Percentiles rank a stretch among this genome's conserved stretches.
These are phyloP conservation scores for Chrysoporthe austroafricana DNA, from an alignment of 2,329 filamentous ascomycete genomes.

Conservation along the genomic window DNA sequence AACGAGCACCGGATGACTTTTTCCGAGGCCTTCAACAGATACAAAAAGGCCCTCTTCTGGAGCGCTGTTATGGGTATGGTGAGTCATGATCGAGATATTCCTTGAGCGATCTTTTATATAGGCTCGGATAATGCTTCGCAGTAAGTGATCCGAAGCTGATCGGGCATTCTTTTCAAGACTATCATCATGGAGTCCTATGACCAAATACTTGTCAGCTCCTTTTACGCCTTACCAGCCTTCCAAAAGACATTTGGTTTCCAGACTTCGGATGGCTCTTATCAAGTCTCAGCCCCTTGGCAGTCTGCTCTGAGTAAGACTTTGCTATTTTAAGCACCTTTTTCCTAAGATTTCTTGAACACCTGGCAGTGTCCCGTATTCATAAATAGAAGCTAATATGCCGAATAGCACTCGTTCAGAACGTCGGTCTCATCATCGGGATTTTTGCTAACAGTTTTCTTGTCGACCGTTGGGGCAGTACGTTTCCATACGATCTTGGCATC, in stretches of 20 bases:
- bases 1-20: constrained; percentile 12
- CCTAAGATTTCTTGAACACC: not conserved
- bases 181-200: constrained; percentile 41
- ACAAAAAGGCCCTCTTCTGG: constrained; percentile 34
- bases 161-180: constrained; percentile 36
- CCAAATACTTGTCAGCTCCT: constrained; percentile 39
- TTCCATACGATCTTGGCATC: not conserved
- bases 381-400: not conserved
- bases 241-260: constrained; percentile 36
- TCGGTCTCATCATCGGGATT: constrained; percentile 14
- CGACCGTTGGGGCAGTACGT: constrained; percentile 13
- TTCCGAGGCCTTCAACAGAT: not conserved
- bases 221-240: constrained; percentile 39
- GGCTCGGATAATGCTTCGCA: not conserved
- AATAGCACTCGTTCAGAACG: constrained; percentile 16
- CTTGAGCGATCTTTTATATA: not conserved
- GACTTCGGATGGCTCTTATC: constrained; percentile 36
- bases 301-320: constrained; percentile 8
- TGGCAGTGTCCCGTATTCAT: not conserved
- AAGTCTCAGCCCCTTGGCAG: constrained; percentile 24
- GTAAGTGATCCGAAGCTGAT: not conserved
- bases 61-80: constrained; percentile 34
- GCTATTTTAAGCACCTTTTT: not conserved
- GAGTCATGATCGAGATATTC: not conserved
- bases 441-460: constrained; percentile 13